These are phyloP conservation scores for Spergularia bocconei DNA, from an alignment of 148 eudicot species.

Conservation along the genomic window DNA sequence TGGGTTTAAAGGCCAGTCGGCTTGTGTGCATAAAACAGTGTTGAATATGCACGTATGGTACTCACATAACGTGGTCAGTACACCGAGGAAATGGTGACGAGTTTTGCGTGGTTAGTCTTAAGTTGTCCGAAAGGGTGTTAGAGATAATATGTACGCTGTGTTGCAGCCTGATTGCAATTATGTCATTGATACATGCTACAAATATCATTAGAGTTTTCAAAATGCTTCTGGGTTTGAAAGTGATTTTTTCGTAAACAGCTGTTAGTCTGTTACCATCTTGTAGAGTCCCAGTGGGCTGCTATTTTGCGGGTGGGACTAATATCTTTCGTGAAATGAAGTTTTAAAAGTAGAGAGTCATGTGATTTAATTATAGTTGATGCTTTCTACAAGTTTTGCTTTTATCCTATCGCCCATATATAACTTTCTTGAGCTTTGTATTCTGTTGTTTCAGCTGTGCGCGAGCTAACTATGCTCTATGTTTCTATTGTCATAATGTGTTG, in stretches of 20 bases:
- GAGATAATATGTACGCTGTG: background rate
- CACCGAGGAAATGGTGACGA: background rate
- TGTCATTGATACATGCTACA: background rate
- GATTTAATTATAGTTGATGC: too few species aligned
- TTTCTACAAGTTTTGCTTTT: background rate
- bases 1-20: background rate
- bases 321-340: background rate
- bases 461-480: background rate
- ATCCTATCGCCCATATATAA: background rate
- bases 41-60: background rate
- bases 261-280: background rate
- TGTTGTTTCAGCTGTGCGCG: background rate
- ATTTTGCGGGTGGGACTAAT: background rate
- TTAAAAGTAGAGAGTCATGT: too few species aligned
- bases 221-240: background rate
- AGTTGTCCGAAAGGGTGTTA: background rate
- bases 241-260: background rate
- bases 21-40: background rate
- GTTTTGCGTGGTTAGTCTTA: background rate
- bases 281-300: too few species aligned
- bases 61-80: background rate
- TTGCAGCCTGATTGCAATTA: background rate
- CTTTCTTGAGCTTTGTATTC: background rate
- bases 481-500: background rate
- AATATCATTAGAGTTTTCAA: background rate